Conservation (phyloP, 2,329 filamentous ascomycete genomes). For the Trichoderma asperellum region DNA sequence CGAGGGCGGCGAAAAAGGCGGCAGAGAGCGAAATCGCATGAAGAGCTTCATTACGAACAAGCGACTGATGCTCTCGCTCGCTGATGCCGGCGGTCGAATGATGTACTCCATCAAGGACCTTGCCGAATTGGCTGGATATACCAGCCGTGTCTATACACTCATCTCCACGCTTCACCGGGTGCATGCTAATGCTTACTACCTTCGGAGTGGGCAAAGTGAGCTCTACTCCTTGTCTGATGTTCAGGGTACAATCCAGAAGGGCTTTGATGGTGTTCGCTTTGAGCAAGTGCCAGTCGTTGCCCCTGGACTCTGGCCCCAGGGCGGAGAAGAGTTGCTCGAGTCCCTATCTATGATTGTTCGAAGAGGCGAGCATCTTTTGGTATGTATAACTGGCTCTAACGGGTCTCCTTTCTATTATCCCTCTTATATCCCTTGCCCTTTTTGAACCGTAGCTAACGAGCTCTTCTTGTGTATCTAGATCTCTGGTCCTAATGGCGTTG, state of each 20-base stretch:
- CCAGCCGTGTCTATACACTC: constrained; percentile 91
- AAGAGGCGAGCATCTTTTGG: constrained; percentile 85
- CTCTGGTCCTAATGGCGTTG: constrained; percentile 91
- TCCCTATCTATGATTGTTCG: constrained; percentile 87
- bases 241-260: constrained; percentile 90
- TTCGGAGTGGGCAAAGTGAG: constrained; percentile 69
- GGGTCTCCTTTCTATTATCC: background rate
- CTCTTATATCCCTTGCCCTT: too few species aligned
- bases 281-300: constrained; percentile 94
- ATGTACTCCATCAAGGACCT: constrained; percentile 99
- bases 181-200: constrained; percentile 85
- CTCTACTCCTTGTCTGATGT: constrained; percentile 88
- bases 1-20: constrained; percentile 53
- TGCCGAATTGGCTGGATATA: constrained; percentile 93
- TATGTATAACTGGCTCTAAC: constrained; percentile 38
- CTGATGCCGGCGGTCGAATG: constrained; percentile 94
- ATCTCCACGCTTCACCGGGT: constrained; percentile 94
- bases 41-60: constrained; percentile 99
- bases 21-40: constrained; percentile 83
- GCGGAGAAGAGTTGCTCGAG: constrained; percentile 89
- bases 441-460: background rate
- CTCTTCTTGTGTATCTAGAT: constrained; percentile 53
- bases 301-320: constrained; percentile 82
- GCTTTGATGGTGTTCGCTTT: constrained; percentile 90
- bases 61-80: constrained; percentile 93